Percentiles rank a stretch among this genome's conserved stretches.
Evolutionary conservation across 225 moss, liverwort and hornwort species (phyloP).

Genomic region (Anthoceros angustus): DNA sequence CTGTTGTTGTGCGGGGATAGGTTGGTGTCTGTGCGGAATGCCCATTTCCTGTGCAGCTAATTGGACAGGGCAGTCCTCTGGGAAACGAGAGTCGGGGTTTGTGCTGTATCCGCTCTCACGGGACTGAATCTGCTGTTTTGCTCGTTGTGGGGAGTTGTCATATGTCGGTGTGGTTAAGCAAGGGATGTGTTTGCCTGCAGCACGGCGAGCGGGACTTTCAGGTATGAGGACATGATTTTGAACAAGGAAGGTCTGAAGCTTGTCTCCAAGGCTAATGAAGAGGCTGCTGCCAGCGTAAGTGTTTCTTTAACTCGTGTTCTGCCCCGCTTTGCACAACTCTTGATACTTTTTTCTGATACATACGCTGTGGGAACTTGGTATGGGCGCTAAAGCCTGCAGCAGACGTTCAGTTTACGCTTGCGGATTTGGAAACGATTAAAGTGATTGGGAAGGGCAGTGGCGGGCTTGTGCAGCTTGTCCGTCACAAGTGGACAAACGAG

Average conservation of each 20-base stretch:
- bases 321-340: background rate
- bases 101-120: no score
- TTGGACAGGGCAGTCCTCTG: no score
- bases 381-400: conserved; percentile 9
- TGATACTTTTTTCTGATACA: background rate
- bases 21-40: no score
- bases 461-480: conserved; percentile 64
- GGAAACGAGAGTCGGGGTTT: no score
- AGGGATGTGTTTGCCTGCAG: conserved; percentile 14
- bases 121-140: no score
- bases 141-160: background rate
- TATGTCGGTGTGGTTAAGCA: background rate
- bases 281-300: conserved; percentile 1
- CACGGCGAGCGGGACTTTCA: conserved; percentile 64
- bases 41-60: no score
- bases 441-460: conserved; percentile 73
- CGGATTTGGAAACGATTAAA: conserved; percentile 56
- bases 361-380: background rate
- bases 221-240: conserved; percentile 49
- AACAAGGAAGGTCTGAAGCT: conserved; percentile 42
- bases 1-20: background rate
- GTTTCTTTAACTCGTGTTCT: background rate
- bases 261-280: conserved; percentile 12
- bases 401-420: conserved; percentile 48
- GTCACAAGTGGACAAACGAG: conserved; percentile 63